phyloP scores from a whole-genome alignment of 2,329 filamentous ascomycete genomes.

The Oidium heveae region DNA sequence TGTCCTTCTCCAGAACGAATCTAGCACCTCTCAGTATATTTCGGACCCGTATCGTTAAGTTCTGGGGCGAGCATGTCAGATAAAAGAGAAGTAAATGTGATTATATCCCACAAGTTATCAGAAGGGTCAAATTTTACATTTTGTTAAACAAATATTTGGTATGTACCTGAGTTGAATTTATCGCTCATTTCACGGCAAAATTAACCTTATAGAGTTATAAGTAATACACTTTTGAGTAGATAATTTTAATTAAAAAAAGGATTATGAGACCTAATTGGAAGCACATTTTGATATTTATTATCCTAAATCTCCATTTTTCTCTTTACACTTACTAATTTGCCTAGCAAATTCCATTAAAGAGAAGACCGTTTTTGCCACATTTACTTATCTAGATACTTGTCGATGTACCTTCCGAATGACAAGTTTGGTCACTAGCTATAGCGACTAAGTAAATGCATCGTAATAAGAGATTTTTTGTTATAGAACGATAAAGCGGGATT shows the following conservation, averaged over 20 bases:
- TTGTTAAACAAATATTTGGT: neutral
- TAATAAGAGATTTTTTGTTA: too few species aligned
- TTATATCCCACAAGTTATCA: neutral
- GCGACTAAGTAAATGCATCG: too few species aligned
- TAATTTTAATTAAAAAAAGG: neutral
- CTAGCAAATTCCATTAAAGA: too few species aligned
- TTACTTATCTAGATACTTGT: too few species aligned
- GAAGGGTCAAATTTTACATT: neutral
- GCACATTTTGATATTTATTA: too few species aligned
- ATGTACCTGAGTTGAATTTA: neutral
- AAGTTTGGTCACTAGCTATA: too few species aligned
- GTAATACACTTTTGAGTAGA: neutral
- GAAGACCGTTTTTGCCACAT: too few species aligned
- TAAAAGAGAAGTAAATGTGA: neutral
- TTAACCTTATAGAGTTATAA: too few species aligned
- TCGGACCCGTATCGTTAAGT: neutral
- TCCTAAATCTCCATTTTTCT: too few species aligned
- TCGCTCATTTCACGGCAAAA: neutral
- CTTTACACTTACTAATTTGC: too few species aligned
- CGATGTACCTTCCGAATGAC: too few species aligned
- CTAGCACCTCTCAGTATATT: neutral
- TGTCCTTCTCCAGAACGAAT: neutral
- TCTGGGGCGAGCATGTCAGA: neutral
- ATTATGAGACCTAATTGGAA: neutral
- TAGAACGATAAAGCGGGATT: too few species aligned